phyloP scores from a whole-genome alignment of 345 rosid genomes.

The Alliaria petiolata region DNA sequence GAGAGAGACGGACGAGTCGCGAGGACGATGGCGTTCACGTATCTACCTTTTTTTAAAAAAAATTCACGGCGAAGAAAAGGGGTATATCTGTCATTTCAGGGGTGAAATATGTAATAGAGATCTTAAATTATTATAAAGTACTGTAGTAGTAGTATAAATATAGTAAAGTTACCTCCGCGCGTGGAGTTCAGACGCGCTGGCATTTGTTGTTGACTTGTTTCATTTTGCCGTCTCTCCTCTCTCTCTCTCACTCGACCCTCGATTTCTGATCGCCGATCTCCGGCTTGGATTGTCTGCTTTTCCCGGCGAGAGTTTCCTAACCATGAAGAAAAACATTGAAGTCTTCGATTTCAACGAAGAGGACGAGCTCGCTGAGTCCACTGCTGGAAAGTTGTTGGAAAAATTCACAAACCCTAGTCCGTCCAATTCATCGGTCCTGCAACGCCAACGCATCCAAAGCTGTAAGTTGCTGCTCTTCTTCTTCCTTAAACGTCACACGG shows the following conservation, averaged over 20 bases:
- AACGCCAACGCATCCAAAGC: slow-evolving; percentile 46
- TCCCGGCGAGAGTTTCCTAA: neutral
- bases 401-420: slow-evolving; percentile 63
- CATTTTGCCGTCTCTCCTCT: slow-evolving; percentile 7
- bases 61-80: neutral
- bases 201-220: slow-evolving; percentile 14
- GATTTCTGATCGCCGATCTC: slow-evolving; percentile 24
- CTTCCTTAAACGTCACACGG: neutral
- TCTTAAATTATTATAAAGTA: neutral
- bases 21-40: slow-evolving; percentile 15
- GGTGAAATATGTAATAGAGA: neutral
- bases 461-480: slow-evolving; percentile 38
- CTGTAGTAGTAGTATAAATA: neutral
- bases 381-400: slow-evolving; percentile 38
- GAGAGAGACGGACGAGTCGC: neutral
- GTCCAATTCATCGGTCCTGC: slow-evolving; percentile 37
- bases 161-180: slow-evolving; percentile 3
- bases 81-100: neutral
- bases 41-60: neutral
- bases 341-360: slow-evolving; percentile 73
- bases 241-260: slow-evolving; percentile 11
- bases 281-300: slow-evolving; percentile 7
- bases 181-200: slow-evolving; percentile 19
- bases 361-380: slow-evolving; percentile 55
- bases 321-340: slow-evolving; percentile 52